These are phyloP conservation scores for Capsella bursapastoris DNA, from an alignment of 345 rosid genomes.

Conservation along the genomic window DNA sequence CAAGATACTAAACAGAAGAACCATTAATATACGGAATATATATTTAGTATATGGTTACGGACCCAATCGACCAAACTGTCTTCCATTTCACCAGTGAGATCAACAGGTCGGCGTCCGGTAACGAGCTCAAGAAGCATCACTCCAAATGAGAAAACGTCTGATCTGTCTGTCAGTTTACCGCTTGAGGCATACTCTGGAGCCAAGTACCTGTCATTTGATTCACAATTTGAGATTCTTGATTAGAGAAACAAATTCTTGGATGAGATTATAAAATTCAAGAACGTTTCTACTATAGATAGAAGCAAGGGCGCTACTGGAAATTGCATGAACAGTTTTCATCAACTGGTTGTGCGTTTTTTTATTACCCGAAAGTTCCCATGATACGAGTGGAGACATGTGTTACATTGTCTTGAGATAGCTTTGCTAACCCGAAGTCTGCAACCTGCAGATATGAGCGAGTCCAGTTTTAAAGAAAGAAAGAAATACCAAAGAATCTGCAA, in stretches of 20 bases:
- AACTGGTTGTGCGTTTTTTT: background rate
- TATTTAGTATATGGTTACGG: background rate
- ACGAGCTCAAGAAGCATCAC: slow-evolving; percentile 85
- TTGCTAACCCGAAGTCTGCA: slow-evolving; percentile 96
- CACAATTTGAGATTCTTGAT: slow-evolving; percentile 20
- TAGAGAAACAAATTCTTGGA: slow-evolving; percentile 18
- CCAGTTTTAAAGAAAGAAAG: slow-evolving; percentile 1
- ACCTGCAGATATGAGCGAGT: slow-evolving; percentile 53
- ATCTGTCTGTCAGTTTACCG: slow-evolving; percentile 87
- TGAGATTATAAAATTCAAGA: slow-evolving; percentile 10
- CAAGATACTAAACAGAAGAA: background rate
- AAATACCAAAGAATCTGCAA: background rate
- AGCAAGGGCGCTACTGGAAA: background rate
- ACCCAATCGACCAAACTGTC: slow-evolving; percentile 96
- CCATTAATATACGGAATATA: background rate
- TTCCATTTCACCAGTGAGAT: slow-evolving; percentile 68
- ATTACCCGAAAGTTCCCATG: slow-evolving; percentile 99
- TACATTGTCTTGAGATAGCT: slow-evolving; percentile 68
- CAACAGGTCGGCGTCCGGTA: slow-evolving; percentile 76
- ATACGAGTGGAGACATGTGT: slow-evolving; percentile 97
- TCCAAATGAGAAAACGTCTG: slow-evolving; percentile 91
- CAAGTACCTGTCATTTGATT: slow-evolving; percentile 58
- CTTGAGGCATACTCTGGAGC: slow-evolving; percentile 97
- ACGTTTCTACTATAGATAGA: background rate
- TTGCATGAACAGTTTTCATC: background rate